Base-by-base conservation (phyloP, 208 protist species). In the Angomonas ambiguus region DNA sequence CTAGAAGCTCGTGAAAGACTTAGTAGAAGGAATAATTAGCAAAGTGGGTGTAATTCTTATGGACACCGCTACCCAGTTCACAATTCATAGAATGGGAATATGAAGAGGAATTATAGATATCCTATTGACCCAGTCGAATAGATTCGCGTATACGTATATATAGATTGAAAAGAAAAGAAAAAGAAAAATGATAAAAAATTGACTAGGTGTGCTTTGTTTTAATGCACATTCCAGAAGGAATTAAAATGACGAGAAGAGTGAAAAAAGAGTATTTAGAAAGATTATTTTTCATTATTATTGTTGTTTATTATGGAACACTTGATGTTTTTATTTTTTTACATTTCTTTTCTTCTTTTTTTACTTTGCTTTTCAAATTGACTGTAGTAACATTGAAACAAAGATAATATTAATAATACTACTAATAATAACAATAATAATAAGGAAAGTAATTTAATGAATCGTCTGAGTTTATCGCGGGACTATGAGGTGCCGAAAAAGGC, bases 401-500 rank as follows among this genome's bases (percentile, higher is more conserved):
- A 2, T 20, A 45, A 24, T n/a, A 20, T 58, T 0, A 28, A 18
- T 69, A 57, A 30, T 20, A 10, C 30, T 49, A 51, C 38, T 48
- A 4, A 61, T 2, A 61, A 59, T 30, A 67, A 53, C 25, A 58
- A 33, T 57, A 59, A 33, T 59, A 57, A 51, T 48, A 3, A 42
- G n/a, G 28, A 33, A 51, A 28, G 30, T n/a, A 22, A 10, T 18
- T 28, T 55, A 20, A 76, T 70, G 59, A 77, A 79, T 48, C 69
- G 77, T 41, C 62, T 67, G 10, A 5, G 79, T 3, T 68, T 95
- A 5, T 76, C 87, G n/a, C 76, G 85, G 45, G 87, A 96, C 32
- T 96, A 96, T 67, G 86, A 92, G 34, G 76, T 96, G 13, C 83
- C 87, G 0, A 93, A 91, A 71, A 87, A 88, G 71, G 79, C 87